Evolutionary conservation across 2,329 filamentous ascomycete genomes (phyloP).

Genomic region (Diplodia intermedia): DNA sequence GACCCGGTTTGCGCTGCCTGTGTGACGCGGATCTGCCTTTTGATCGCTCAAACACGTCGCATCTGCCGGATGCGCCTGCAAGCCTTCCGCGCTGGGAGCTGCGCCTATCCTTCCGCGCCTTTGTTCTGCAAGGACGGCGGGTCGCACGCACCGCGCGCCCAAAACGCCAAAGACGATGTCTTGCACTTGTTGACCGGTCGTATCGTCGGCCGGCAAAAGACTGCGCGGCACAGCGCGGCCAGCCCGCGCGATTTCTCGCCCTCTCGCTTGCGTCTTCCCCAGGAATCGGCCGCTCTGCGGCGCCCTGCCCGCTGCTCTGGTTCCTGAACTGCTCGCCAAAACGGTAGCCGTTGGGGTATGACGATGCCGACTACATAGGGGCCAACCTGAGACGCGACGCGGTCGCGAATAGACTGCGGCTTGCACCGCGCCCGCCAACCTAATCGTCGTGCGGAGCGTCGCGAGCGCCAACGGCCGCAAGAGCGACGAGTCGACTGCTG

Average conservation of each 20-base stretch:
- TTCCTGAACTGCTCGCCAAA: constrained; percentile 19
- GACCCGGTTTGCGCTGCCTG: constrained; percentile 30
- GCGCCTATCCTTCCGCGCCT: constrained; percentile 31
- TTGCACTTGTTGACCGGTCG: constrained; percentile 16
- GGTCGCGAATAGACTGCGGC: constrained; percentile 30
- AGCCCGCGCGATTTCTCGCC: constrained; percentile 19
- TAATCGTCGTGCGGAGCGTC: constrained; percentile 22
- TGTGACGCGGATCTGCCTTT: constrained; percentile 28
- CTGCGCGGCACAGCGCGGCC: not conserved
- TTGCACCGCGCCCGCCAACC: constrained; percentile 28
- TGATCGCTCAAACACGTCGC: constrained; percentile 31
- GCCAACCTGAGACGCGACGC: constrained; percentile 30
- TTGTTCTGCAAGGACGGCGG: constrained; percentile 31
- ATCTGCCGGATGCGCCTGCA: constrained; percentile 32
- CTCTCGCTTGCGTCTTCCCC: constrained; percentile 16
- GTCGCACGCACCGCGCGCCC: constrained; percentile 12
- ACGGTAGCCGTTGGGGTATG: constrained; percentile 13
- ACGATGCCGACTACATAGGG: constrained; percentile 14
- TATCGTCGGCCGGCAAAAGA: not conserved
- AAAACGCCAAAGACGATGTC: constrained; percentile 8
- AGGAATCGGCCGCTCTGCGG: constrained; percentile 29
- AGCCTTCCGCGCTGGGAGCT: constrained; percentile 31
- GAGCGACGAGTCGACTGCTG: not conserved
- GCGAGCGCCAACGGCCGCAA: constrained; percentile 25
- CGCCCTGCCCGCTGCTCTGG: constrained; percentile 12